Percentiles rank a stretch among this genome's conserved stretches.
Conservation (phyloP, 306 rosid species). For the Gynostemma pentaphyllum region DNA sequence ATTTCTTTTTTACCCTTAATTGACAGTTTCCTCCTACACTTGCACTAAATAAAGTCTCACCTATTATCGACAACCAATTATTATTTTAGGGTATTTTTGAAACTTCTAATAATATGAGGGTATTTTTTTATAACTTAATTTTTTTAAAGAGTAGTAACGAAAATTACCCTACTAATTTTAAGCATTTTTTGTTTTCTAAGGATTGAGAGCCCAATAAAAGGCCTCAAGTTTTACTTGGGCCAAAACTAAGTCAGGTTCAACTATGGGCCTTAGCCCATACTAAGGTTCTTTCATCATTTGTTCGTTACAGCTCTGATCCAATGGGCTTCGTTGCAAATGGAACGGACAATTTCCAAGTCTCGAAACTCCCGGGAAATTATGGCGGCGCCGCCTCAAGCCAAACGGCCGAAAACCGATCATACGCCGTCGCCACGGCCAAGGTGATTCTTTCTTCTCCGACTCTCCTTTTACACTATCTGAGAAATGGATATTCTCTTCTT, state of each 20-base stretch:
- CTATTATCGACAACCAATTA: too few relatives aligned
- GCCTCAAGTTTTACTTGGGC: neutral
- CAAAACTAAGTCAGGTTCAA: neutral
- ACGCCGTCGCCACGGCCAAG: neutral
- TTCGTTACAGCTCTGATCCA: neutral
- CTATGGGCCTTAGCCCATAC: too few relatives aligned
- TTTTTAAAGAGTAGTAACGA: too few relatives aligned
- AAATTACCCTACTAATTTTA: too few relatives aligned
- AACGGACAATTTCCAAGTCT: neutral
- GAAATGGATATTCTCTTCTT: neutral
- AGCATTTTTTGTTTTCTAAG: too few relatives aligned
- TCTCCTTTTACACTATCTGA: neutral
- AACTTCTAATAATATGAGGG: too few relatives aligned
- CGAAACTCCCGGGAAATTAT: neutral
- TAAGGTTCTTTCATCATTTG: neutral
- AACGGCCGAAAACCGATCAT: conserved; percentile 1
- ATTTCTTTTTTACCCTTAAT: too few relatives aligned
- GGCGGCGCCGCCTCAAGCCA: conserved; percentile 4
- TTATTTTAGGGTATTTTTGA: too few relatives aligned
- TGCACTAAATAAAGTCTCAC: too few relatives aligned
- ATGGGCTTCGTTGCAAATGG: neutral
- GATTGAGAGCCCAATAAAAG: too few relatives aligned
- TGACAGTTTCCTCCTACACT: too few relatives aligned
- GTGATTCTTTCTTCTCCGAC: neutral
- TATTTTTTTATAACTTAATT: too few relatives aligned